phyloP scores from a whole-genome alignment of 2,329 filamentous ascomycete species.

The Fusarium sacchari region DNA sequence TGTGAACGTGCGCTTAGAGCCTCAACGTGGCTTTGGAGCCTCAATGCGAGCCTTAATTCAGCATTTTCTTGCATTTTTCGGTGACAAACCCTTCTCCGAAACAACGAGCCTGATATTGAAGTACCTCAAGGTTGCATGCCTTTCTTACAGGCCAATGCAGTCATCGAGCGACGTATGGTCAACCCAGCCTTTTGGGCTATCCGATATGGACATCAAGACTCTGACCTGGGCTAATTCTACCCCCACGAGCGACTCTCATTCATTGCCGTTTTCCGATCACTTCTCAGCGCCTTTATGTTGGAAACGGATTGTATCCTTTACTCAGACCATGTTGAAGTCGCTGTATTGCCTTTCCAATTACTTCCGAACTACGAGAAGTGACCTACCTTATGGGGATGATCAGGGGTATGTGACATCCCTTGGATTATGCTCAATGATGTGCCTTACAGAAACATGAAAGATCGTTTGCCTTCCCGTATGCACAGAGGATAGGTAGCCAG shows the following conservation, averaged over 20 bases:
- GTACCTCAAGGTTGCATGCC: background rate
- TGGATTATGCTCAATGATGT: background rate
- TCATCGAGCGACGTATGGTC: background rate
- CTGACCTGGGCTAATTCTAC: background rate
- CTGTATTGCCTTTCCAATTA: background rate
- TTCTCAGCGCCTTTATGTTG: background rate
- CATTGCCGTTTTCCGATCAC: too few species aligned
- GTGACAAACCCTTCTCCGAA: background rate
- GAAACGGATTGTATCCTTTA: background rate
- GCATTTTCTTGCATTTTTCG: background rate
- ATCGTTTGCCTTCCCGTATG: too few species aligned
- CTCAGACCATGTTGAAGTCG: background rate
- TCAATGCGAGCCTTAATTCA: background rate
- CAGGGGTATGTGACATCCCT: rapidly evolving
- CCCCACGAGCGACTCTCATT: background rate
- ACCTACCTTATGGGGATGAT: background rate
- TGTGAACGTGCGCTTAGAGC: too few species aligned
- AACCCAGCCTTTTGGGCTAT: background rate
- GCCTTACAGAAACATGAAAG: too few species aligned
- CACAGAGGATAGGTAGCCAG: too few species aligned
- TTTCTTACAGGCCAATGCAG: background rate
- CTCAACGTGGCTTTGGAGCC: background rate
- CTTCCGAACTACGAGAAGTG: background rate
- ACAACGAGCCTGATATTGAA: background rate
- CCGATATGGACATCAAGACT: background rate